These are phyloP conservation scores for Cytospora leucostoma DNA, from an alignment of 2,329 filamentous ascomycete species.

Conservation along the genomic window DNA sequence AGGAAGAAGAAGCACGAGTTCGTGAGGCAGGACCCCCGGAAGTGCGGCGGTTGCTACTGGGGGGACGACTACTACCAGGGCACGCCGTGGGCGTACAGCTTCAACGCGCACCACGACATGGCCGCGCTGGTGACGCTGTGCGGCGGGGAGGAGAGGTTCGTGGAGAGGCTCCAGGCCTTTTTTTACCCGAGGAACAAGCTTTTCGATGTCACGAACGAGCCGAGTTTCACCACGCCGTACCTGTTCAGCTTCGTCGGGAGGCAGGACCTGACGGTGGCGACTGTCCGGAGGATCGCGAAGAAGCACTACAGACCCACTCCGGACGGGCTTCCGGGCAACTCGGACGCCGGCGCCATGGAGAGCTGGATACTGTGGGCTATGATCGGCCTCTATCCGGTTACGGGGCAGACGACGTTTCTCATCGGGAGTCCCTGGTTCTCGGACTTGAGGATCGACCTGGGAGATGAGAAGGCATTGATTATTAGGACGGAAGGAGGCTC, in stretches of 20 bases:
- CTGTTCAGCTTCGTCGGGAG: constrained; percentile 67
- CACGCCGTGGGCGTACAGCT: constrained; percentile 64
- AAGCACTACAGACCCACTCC: constrained; percentile 57
- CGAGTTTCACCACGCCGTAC: constrained; percentile 66
- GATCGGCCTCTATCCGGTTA: constrained; percentile 67
- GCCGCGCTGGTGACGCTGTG: constrained; percentile 51
- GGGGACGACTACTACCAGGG: constrained; percentile 60
- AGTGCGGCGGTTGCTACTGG: constrained; percentile 67
- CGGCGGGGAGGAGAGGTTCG: constrained; percentile 57
- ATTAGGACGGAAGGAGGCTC: constrained; percentile 50
- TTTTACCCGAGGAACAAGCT: constrained; percentile 59
- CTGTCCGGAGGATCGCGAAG: constrained; percentile 60
- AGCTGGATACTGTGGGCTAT: constrained; percentile 69
- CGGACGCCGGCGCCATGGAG: constrained; percentile 72
- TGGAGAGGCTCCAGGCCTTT: constrained; percentile 59
- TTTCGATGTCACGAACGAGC: constrained; percentile 69
- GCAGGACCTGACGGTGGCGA: constrained; percentile 62
- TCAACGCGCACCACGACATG: constrained; percentile 68
- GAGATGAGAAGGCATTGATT: constrained; percentile 55
- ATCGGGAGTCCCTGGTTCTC: constrained; percentile 64
- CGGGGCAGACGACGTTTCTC: constrained; percentile 67
- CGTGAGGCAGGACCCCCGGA: constrained; percentile 56
- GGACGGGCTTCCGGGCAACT: constrained; percentile 66
- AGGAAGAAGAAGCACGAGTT: constrained; percentile 44
- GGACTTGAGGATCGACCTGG: constrained; percentile 60